Evolutionary conservation across 208 protist genomes (phyloP), one percentile per base, ranked within the genome.

Genomic region (Crithidia brevicula): DNA sequence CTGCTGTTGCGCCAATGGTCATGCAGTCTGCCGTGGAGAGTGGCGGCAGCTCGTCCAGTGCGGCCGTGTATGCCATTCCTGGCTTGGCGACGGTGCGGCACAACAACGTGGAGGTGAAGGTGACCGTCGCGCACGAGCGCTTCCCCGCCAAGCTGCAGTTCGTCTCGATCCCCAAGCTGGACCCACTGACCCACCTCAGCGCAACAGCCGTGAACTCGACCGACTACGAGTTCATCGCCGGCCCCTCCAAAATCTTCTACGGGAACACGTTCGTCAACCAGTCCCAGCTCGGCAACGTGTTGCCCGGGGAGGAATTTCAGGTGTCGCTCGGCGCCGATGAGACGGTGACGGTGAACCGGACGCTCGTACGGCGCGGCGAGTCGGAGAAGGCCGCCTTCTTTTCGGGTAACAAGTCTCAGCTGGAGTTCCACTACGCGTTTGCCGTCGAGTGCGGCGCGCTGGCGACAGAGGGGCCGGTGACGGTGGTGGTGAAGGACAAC

Each of bases 401-500:
- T 54, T 63, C 47, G 13, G 46, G 40, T 30, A 70, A 52, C 22
- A 76, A 69, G 62, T 66, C 62, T 9, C 42, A 70, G 28, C 62
- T 76, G 6, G 42, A 50, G 54, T 76, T 67, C 47, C 62, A 76
- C 54, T 69, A 76, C 56, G 30, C 54, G 8, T 76, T 66, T 62
- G 51, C 59, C 16, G 62, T 66, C 2, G 58, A 76, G 54, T 76
- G 70, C 46, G 54, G 36, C 20, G 70, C 62, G 10, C 40, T 69
- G 56, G 4, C 60, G 16, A 74, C 42, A 20, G 40, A 61, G 10
- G 33, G 27, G 11, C 66, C 72, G 40, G 49, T 75, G 59, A 72
- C 63, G 23, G 54, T 88, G 46, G 68, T 88, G 46, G 83, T 88
- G 67, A 64, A 62, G 28, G 83, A 88, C 62, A 82, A 88, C 51